Percentiles rank a stretch among this genome's conserved stretches.
phyloP scores from a whole-genome alignment of 495 filamentous ascomycete species.

The Sphaerosporella brunnea region DNA sequence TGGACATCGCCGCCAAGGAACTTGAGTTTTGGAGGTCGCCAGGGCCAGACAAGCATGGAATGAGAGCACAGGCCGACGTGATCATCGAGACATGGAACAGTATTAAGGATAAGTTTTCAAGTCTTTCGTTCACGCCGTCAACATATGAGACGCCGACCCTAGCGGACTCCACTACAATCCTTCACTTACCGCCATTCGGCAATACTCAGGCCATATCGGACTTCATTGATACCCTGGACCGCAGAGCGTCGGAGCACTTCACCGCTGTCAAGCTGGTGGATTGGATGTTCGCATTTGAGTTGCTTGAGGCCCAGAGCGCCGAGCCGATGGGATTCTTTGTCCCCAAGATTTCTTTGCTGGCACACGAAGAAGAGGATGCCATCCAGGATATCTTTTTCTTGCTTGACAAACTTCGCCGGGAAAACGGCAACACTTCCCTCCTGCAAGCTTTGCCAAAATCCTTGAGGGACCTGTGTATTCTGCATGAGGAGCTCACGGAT shows the following conservation, averaged over 20 bases:
- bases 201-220: constrained; percentile 19
- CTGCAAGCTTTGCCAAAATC: constrained; percentile 23
- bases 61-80: constrained; percentile 21
- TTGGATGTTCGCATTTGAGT: constrained; percentile 28
- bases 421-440: constrained; percentile 16
- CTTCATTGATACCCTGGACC: constrained; percentile 23
- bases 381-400: constrained; percentile 26
- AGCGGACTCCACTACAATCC: not conserved
- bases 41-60: constrained; percentile 13
- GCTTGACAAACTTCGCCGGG: constrained; percentile 21
- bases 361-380: constrained; percentile 26
- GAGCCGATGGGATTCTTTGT: constrained; percentile 27
- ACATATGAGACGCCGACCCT: constrained; percentile 9
- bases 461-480: constrained; percentile 21
- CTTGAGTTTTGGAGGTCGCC: constrained; percentile 19
- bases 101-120: constrained; percentile 22
- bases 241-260: constrained; percentile 17
- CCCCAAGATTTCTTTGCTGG: constrained; percentile 22
- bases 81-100: constrained; percentile 23
- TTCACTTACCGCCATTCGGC: constrained; percentile 12
- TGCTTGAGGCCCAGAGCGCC: constrained; percentile 26
- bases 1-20: constrained; percentile 23
- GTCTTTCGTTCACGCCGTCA: constrained; percentile 21
- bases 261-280: constrained; percentile 24
- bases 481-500: constrained; percentile 22